phyloP scores from a whole-genome alignment of 129 eudicot species.

The sunflower (Helianthus annuus) region HanXRQr2.0-SUNRISE NC_035446.2:34185503-34186002 shows the following conservation, averaged over 20 bases:
- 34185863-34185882: not conserved
- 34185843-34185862: not conserved
- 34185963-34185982: slow-evolving; percentile 50
- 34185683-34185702: slow-evolving; percentile 44
- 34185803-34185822: slow-evolving; percentile 71
- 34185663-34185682: not conserved
- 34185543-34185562: slow-evolving; percentile 48
- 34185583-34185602: slow-evolving; percentile 58
- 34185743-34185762: slow-evolving; percentile 48
- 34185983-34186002: slow-evolving; percentile 46
- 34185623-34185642: not conserved
- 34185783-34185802: slow-evolving; percentile 58
- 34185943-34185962: slow-evolving; percentile 55
- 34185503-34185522: slow-evolving; percentile 59
- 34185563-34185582: slow-evolving; percentile 70
- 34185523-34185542: slow-evolving; percentile 58
- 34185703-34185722: slow-evolving; percentile 63
- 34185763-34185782: slow-evolving; percentile 85
- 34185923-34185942: slow-evolving; percentile 57
- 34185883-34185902: slow-evolving; percentile 42
- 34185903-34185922: slow-evolving; percentile 52
- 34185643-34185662: not conserved
- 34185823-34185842: slow-evolving; percentile 10
- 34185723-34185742: slow-evolving; percentile 49
- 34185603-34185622: slow-evolving; percentile 36